These are phyloP conservation scores for Fusarium xylarioides DNA, from an alignment of 2,329 filamentous ascomycete genomes.

Conservation along the genomic window DNA sequence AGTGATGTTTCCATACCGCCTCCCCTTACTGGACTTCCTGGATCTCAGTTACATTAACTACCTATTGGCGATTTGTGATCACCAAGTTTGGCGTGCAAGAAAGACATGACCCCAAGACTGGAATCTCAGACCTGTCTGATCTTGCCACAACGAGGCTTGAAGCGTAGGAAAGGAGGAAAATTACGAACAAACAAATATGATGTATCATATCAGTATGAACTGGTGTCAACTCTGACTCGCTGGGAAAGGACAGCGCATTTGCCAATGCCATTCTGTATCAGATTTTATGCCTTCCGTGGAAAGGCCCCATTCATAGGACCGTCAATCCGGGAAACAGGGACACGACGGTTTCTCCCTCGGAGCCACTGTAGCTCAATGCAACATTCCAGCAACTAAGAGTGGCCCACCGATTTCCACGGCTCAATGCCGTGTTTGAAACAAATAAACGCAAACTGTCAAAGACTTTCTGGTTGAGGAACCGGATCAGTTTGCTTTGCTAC, in stretches of 20 bases:
- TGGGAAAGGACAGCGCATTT: not conserved
- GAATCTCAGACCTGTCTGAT: conserved; percentile 10
- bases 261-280: not conserved
- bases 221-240: not conserved
- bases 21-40: not conserved
- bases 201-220: not conserved
- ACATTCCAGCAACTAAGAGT: conserved; percentile 33
- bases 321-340: conserved; percentile 16
- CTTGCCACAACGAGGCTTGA: not conserved
- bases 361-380: conserved; percentile 26
- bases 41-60: not conserved
- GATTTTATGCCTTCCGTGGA: not conserved
- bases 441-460: not conserved
- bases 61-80: not conserved
- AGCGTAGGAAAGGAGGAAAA: not conserved
- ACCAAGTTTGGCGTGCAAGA: not conserved
- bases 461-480: not conserved
- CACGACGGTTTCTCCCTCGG: not conserved
- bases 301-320: conserved; percentile 5
- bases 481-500: not conserved
- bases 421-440: conserved; percentile 26
- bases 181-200: not conserved
- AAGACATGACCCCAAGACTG: not conserved
- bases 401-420: conserved; percentile 12
- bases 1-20: conserved; percentile 5